Conservation (phyloP, 1,284 basidiomycete genomes). For the Irpex sp. region DNA sequence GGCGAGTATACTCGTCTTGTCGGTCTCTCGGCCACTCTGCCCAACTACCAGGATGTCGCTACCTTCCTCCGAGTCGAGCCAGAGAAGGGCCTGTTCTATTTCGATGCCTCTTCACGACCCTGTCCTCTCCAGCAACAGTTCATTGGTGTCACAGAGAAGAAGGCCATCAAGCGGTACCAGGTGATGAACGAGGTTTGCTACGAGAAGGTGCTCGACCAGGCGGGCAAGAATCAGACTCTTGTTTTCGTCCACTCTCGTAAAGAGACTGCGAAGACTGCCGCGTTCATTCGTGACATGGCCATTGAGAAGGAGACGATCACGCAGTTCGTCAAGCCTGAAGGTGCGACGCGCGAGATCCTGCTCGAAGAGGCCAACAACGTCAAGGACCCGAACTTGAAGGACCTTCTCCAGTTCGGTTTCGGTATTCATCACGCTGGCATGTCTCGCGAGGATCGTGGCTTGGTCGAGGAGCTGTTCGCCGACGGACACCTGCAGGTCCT, state of each 20-base stretch:
- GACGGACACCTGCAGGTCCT: conserved; percentile 94
- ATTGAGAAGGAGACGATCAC: conserved; percentile 96
- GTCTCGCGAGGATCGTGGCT: conserved; percentile 88
- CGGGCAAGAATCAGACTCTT: conserved; percentile 86
- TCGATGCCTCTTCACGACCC: conserved; percentile 91
- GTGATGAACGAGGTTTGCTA: conserved; percentile 99
- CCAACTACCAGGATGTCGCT: conserved; percentile 99
- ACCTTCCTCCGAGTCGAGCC: conserved; percentile 96
- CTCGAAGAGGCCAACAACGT: conserved; percentile 83
- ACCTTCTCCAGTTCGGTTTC: conserved; percentile 94
- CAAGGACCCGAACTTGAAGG: conserved; percentile 82
- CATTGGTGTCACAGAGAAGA: conserved; percentile 98
- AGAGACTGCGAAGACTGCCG: conserved; percentile 97
- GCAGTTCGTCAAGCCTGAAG: conserved; percentile 91
- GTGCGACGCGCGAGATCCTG: conserved; percentile 85
- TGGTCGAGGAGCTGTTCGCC: conserved; percentile 94
- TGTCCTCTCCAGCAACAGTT: conserved; percentile 97
- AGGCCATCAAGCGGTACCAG: conserved; percentile 97
- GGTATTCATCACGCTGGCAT: conserved; percentile 99
- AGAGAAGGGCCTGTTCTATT: conserved; percentile 94
- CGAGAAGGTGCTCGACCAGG: conserved; percentile 96
- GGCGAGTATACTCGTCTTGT: conserved; percentile 91
- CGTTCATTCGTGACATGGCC: conserved; percentile 92
- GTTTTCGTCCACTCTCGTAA: conserved; percentile 99
- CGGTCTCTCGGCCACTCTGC: conserved; percentile 94